Conservation (phyloP, 73 alveolate species). For the Paraurostyla sp. region DNA sequence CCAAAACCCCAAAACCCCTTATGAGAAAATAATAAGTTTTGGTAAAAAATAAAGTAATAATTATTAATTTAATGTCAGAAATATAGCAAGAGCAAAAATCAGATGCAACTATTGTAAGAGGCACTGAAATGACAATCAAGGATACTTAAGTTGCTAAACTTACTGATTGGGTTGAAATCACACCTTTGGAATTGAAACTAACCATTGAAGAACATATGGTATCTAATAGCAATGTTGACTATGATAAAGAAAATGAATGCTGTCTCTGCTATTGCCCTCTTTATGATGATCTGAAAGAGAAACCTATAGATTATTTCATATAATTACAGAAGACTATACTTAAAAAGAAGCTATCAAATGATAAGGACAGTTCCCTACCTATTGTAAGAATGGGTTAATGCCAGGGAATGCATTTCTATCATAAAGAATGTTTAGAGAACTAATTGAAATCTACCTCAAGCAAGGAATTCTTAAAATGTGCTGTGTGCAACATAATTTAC, state of each 20-base stretch:
- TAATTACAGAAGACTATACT: background rate
- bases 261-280: conserved; percentile 77
- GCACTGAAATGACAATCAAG: too few species aligned
- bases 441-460: conserved; percentile 17
- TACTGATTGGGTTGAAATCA: conserved; percentile 70
- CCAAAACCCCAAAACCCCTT: too few species aligned
- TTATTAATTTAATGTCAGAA: too few species aligned
- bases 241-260: conserved; percentile 79
- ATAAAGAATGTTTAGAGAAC: conserved; percentile 56
- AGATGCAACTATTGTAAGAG: too few species aligned
- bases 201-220: conserved; percentile 48
- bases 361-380: conserved; percentile 73
- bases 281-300: conserved; percentile 44
- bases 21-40: too few species aligned
- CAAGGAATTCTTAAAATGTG: conserved; percentile 54
- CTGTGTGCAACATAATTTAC: conserved; percentile 77
- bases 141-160: conserved; percentile 16
- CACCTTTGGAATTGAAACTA: conserved; percentile 51
- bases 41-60: too few species aligned
- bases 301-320: background rate
- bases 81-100: too few species aligned
- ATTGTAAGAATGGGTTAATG: conserved; percentile 78
- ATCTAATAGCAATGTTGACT: background rate
- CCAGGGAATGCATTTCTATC: conserved; percentile 44
- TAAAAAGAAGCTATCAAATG: conserved; percentile 63